Evolutionary conservation across 805 yeast species (phyloP).

Genomic region (Lipomyces orientalis): DNA sequence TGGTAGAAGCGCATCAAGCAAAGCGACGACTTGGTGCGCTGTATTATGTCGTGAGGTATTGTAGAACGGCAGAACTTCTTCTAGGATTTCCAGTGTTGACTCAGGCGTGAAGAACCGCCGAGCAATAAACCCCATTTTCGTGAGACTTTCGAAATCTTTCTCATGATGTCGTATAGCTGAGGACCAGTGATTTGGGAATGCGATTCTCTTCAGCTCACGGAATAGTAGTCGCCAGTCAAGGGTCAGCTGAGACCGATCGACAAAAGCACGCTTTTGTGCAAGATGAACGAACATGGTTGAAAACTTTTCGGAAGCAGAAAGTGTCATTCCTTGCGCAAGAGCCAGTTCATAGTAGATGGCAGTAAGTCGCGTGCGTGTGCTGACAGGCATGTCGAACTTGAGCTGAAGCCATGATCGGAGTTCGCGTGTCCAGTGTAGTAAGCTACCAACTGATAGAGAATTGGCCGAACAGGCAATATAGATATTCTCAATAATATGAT

Average conservation of each 20-base stretch:
- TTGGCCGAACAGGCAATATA: conserved; percentile 76
- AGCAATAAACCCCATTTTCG: conserved; percentile 36
- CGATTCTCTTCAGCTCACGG: conserved; percentile 44
- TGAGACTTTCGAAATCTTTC: conserved; percentile 17
- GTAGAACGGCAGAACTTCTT: conserved; percentile 42
- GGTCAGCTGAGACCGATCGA: conserved; percentile 51
- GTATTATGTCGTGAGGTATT: conserved; percentile 7
- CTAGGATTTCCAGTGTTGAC: conserved; percentile 33
- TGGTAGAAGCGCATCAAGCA: conserved; percentile 22
- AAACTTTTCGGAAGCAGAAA: conserved; percentile 62
- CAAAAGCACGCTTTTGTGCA: conserved; percentile 54
- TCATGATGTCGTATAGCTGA: conserved; percentile 7
- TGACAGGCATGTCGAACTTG: conserved; percentile 79
- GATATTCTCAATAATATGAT: conserved; percentile 79
- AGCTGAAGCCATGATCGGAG: conserved; percentile 75
- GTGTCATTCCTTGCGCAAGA: conserved; percentile 70
- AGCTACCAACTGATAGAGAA: conserved; percentile 74
- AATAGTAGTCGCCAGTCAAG: conserved; percentile 60
- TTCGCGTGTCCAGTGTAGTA: conserved; percentile 87
- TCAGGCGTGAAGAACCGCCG: conserved; percentile 39
- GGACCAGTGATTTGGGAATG: conserved; percentile 27
- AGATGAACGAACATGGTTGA: conserved; percentile 65
- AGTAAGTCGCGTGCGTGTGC: conserved; percentile 64
- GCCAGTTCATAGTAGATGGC: conserved; percentile 73
- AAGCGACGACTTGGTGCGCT: conserved; percentile 16